phyloP scores from a whole-genome alignment of 2,329 filamentous ascomycete species.

The Trichoderma cornu-damae region DNA sequence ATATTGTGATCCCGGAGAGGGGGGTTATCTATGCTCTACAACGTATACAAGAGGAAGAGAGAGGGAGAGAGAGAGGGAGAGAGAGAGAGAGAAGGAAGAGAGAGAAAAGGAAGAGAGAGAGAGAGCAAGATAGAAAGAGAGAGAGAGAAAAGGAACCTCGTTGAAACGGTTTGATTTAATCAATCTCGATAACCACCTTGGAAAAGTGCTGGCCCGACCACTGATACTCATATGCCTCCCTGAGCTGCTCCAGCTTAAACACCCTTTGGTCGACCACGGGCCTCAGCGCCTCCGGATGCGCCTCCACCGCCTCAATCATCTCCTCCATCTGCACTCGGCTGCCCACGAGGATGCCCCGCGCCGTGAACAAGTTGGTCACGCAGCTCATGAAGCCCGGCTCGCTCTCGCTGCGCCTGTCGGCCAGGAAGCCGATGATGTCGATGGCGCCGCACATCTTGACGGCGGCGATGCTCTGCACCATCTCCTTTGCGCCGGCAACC shows the following conservation, averaged over 20 bases:
- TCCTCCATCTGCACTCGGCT: conserved; percentile 46
- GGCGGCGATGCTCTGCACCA: conserved; percentile 42
- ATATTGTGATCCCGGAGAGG: no score
- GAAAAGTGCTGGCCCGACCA: conserved; percentile 36
- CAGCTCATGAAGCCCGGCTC: conserved; percentile 34
- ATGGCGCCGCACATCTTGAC: conserved; percentile 45
- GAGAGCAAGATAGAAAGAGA: no score
- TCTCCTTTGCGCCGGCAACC: conserved; percentile 42
- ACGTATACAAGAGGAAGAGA: no score
- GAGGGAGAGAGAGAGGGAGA: no score
- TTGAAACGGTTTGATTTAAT: conserved; percentile 7
- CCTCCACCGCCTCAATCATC: conserved; percentile 47
- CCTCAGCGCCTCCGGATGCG: conserved; percentile 37
- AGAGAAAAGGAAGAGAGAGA: no score
- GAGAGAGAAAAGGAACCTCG: no score
- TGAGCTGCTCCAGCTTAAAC: conserved; percentile 42
- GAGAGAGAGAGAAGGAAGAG: no score
- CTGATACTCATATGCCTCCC: conserved; percentile 41
- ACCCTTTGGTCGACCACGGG: conserved; percentile 40
- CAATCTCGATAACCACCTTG: conserved; percentile 36
- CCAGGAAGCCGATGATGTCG: conserved; percentile 37
- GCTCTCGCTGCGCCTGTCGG: conserved; percentile 22
- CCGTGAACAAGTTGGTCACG: conserved; percentile 35
- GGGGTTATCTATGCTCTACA: no score
- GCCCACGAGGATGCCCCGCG: conserved; percentile 44